Evolutionary conservation across 148 eudicot genomes (phyloP).

Genomic region (Chenopodium album): DNA sequence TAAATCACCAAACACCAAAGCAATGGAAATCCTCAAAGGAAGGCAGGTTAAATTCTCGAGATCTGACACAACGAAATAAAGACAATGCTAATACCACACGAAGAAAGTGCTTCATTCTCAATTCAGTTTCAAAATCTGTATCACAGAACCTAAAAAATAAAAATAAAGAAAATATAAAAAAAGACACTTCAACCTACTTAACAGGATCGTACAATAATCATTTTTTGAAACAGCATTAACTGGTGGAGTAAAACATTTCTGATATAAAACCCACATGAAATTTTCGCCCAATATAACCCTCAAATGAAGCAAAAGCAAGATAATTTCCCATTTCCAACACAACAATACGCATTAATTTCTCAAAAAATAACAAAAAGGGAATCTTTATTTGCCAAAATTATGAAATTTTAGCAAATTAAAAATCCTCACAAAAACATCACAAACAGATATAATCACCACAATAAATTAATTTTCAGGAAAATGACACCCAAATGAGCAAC

Average conservation of each 20-base stretch:
- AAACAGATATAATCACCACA: neutral
- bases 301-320: neutral
- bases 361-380: neutral
- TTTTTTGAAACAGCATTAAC: neutral
- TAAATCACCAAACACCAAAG: neutral
- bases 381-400: neutral
- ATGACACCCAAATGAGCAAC: neutral
- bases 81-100: neutral
- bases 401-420: neutral
- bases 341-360: neutral
- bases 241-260: neutral
- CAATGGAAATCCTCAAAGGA: neutral
- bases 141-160: neutral
- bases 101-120: too few relatives aligned
- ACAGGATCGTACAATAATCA: neutral
- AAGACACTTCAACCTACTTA: neutral
- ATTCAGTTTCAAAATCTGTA: neutral
- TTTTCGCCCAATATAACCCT: neutral
- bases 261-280: neutral
- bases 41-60: neutral
- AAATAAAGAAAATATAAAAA: too few relatives aligned
- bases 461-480: neutral
- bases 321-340: neutral
- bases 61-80: neutral
- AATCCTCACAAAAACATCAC: neutral